Conservation (phyloP, 1,284 basidiomycete genomes). For the Paramarasmius palmivorus region DNA sequence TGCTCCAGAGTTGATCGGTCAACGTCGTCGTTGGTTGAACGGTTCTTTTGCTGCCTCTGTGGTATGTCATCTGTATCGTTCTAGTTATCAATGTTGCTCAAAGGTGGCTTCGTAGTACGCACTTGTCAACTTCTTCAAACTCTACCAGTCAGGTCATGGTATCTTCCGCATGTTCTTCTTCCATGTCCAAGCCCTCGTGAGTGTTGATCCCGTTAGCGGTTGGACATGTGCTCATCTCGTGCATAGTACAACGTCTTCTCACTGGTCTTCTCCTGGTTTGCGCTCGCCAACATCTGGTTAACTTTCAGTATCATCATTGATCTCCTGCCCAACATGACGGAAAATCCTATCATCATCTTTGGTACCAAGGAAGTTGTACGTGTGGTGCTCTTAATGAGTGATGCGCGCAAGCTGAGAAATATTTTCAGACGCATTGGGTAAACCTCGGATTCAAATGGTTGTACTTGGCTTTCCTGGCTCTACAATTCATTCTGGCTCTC, state of each 20-base stretch:
- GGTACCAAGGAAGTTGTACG: slow-evolving; percentile 66
- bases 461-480: slow-evolving; percentile 82
- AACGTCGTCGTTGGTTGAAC: slow-evolving; percentile 95
- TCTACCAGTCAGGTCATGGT: slow-evolving; percentile 86
- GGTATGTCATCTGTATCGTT: slow-evolving; percentile 43
- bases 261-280: slow-evolving; percentile 89
- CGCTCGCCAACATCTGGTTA: slow-evolving; percentile 91
- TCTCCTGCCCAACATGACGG: slow-evolving; percentile 65
- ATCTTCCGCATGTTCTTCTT: slow-evolving; percentile 93
- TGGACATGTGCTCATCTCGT: slow-evolving; percentile 4
- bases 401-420: not conserved
- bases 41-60: slow-evolving; percentile 97
- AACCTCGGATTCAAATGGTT: slow-evolving; percentile 86
- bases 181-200: slow-evolving; percentile 86
- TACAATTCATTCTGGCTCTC: slow-evolving; percentile 91
- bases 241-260: slow-evolving; percentile 75
- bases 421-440: slow-evolving; percentile 83
- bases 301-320: slow-evolving; percentile 97
- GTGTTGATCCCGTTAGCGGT: slow-evolving; percentile 26
- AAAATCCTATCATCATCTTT: slow-evolving; percentile 58
- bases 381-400: slow-evolving; percentile 10
- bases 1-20: slow-evolving; percentile 90
- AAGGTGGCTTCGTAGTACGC: slow-evolving; percentile 62
- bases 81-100: no score
- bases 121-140: slow-evolving; percentile 90